phyloP scores from a whole-genome alignment of 371 early-diverging fungal species.

The Polyrhizophydium stewartii region DNA sequence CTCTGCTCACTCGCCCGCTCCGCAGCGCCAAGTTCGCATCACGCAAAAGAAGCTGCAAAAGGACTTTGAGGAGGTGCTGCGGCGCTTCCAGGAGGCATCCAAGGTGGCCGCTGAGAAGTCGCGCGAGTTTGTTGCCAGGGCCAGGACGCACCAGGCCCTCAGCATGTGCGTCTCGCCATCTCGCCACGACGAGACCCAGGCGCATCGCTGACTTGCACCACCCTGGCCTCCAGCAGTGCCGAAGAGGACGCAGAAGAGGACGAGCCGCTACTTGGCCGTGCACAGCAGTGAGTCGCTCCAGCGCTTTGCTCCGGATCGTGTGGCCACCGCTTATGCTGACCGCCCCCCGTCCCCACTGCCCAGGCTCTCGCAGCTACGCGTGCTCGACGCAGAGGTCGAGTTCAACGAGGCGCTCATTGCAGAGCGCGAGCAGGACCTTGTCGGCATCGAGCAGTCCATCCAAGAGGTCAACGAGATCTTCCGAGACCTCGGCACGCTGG shows the following conservation, averaged over 20 bases:
- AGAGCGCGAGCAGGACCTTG: conserved; percentile 90
- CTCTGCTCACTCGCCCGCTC: background rate
- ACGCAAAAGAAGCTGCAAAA: conserved; percentile 81
- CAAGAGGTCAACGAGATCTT: conserved; percentile 88
- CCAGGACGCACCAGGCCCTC: conserved; percentile 44
- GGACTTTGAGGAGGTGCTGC: conserved; percentile 87
- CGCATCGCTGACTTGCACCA: no score
- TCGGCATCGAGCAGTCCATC: conserved; percentile 89
- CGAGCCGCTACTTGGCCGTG: conserved; percentile 55
- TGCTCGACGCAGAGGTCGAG: conserved; percentile 85
- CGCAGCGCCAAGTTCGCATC: conserved; percentile 66
- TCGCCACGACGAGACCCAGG: background rate
- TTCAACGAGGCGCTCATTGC: conserved; percentile 88
- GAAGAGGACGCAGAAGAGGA: conserved; percentile 53
- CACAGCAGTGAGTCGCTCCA: conserved; percentile 22
- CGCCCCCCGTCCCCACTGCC: background rate
- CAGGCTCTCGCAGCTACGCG: conserved; percentile 52
- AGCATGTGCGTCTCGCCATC: background rate
- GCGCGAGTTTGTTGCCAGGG: conserved; percentile 79
- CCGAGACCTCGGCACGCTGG: conserved; percentile 90
- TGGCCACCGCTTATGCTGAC: no score
- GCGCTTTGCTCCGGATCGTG: no score
- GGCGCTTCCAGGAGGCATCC: conserved; percentile 82
- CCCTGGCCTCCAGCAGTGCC: background rate
- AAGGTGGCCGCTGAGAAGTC: conserved; percentile 78